Evolutionary conservation across 2,329 filamentous ascomycete genomes (phyloP).

Genomic region (Rhynchosporium secalis): DNA sequence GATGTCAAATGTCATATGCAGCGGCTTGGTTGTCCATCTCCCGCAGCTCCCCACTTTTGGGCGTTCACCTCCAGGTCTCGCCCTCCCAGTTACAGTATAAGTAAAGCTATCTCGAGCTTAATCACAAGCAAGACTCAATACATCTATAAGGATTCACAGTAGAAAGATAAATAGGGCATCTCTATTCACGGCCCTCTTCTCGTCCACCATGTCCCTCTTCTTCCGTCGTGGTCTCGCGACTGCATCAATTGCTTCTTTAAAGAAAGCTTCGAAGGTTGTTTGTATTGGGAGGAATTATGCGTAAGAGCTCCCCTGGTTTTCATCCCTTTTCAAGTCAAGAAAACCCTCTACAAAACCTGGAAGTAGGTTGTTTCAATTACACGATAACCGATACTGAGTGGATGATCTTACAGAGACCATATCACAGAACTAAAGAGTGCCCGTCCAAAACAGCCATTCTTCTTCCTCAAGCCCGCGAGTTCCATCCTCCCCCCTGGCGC

Average conservation of each 20-base stretch:
- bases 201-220: constrained; percentile 34
- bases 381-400: not conserved
- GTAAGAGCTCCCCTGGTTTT: constrained; percentile 51
- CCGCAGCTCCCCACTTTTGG: constrained; percentile 15
- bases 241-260: constrained; percentile 47
- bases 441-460: constrained; percentile 93
- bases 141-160: constrained; percentile 10
- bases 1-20: not conserved
- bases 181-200: constrained; percentile 2
- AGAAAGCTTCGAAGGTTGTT: constrained; percentile 58
- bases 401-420: constrained; percentile 67
- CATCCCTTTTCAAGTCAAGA: not conserved
- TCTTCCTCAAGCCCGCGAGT: constrained; percentile 94
- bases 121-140: too few species aligned
- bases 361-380: not conserved
- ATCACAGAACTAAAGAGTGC: constrained; percentile 87
- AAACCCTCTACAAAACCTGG: constrained; percentile 15
- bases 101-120: too few species aligned
- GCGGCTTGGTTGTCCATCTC: constrained; percentile 6
- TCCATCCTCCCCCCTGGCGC: constrained; percentile 78
- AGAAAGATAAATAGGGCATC: constrained; percentile 6
- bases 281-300: constrained; percentile 97
- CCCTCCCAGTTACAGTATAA: not conserved
- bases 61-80: constrained; percentile 8
- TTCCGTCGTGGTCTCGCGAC: constrained; percentile 36